phyloP scores from a whole-genome alignment of 208 protist genomes.

The Trypanosoma mega region DNA sequence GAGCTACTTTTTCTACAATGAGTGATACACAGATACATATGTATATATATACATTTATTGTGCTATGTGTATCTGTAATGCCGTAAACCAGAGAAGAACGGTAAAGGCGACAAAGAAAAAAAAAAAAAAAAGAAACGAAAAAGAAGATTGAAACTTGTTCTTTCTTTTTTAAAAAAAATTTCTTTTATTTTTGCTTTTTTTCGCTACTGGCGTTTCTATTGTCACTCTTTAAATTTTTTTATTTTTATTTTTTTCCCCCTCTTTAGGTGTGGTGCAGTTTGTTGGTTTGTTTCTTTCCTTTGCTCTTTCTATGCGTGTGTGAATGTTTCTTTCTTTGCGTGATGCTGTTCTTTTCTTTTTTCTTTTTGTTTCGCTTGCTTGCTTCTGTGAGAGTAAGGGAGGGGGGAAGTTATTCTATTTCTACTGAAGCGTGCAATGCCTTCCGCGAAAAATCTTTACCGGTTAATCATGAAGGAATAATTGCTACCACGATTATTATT shows the following conservation, averaged over 20 bases:
- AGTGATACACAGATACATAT: no score
- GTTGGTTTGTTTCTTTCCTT: slow-evolving; percentile 12
- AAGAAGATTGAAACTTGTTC: slow-evolving; percentile 1
- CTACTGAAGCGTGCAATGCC: no score
- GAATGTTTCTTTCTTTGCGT: slow-evolving; percentile 1
- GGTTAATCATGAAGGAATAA: no score
- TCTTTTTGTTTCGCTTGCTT: not conserved
- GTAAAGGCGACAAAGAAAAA: not conserved
- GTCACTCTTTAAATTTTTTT: slow-evolving; percentile 20
- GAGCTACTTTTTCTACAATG: slow-evolving; percentile 72
- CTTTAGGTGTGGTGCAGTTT: not conserved
- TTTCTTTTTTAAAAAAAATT: slow-evolving; percentile 1
- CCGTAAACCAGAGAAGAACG: not conserved
- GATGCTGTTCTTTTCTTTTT: slow-evolving; percentile 15
- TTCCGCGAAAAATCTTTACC: no score
- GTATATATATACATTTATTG: no score
- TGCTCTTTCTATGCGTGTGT: not conserved
- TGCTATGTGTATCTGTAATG: no score
- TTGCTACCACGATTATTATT: no score
- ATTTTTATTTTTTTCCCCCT: not conserved
- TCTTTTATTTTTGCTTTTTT: slow-evolving; percentile 17
- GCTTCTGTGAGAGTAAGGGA: no score
- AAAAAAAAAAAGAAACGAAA: not conserved
- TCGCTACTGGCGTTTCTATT: slow-evolving; percentile 8
- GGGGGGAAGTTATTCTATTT: no score